Percentiles rank a stretch among this genome's conserved stretches.
Evolutionary conservation across 225 moss, liverwort and hornwort genomes (phyloP).

Genomic region (Ulota crispa): DNA sequence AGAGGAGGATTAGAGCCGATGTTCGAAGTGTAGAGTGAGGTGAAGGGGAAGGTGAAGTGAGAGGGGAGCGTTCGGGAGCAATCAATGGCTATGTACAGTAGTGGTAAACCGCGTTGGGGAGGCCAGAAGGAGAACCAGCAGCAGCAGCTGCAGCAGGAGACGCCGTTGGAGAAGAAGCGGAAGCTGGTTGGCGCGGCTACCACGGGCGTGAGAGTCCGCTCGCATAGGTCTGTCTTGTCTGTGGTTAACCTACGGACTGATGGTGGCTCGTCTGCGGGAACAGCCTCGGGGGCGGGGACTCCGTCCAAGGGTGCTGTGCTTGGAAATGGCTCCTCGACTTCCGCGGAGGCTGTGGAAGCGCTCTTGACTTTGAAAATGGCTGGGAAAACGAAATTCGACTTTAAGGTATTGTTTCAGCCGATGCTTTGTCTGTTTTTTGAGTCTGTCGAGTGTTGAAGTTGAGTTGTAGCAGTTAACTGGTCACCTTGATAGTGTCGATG

Average conservation of each 20-base stretch:
- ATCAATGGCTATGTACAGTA: conserved; percentile 43
- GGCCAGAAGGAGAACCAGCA: conserved; percentile 53
- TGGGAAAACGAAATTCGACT: conserved; percentile 96
- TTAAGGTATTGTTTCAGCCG: conserved; percentile 51
- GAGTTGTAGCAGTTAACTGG: not conserved
- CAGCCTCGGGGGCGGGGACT: conserved; percentile 20
- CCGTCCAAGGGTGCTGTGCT: conserved; percentile 22
- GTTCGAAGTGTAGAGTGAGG: not conserved
- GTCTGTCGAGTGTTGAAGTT: not conserved
- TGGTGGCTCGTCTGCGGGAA: conserved; percentile 16
- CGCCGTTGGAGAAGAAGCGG: conserved; percentile 55
- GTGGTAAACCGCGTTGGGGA: conserved; percentile 49
- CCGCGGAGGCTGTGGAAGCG: conserved; percentile 59
- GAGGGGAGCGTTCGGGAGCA: not conserved
- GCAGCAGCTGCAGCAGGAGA: conserved; percentile 32
- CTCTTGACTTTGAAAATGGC: conserved; percentile 94
- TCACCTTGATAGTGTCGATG: too few relatives aligned
- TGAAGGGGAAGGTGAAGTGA: not conserved
- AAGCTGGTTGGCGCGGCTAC: conserved; percentile 39
- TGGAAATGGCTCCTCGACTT: conserved; percentile 40
- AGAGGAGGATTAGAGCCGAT: not conserved
- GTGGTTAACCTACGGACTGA: conserved; percentile 44
- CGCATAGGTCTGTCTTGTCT: conserved; percentile 44
- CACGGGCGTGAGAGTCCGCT: conserved; percentile 38
- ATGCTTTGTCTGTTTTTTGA: not conserved